These are phyloP conservation scores for Scheffersomyces titani DNA, from an alignment of 1,139 yeast species.

Conservation along the genomic window DNA sequence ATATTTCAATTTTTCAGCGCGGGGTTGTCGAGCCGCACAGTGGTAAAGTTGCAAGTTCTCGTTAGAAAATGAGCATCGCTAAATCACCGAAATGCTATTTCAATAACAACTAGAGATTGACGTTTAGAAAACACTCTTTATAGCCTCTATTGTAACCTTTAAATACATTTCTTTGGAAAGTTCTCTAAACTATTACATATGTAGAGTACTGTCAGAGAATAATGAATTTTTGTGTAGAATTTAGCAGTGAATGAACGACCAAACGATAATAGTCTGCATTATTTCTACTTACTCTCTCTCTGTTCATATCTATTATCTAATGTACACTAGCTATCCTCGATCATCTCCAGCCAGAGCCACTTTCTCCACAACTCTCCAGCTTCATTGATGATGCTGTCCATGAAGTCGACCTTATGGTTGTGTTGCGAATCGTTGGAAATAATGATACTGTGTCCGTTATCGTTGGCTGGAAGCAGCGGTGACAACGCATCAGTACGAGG, in stretches of 20 bases:
- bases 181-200: too few relatives aligned
- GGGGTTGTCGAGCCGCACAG: background rate
- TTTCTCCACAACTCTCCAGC: conserved; percentile 90
- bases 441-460: conserved; percentile 14
- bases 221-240: too few relatives aligned
- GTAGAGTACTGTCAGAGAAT: too few relatives aligned
- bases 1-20: conserved; percentile 1
- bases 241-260: too few relatives aligned
- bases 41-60: background rate
- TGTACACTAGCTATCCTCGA: conserved; percentile 39
- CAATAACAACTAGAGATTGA: too few relatives aligned
- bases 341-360: conserved; percentile 75
- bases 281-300: background rate
- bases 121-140: too few relatives aligned
- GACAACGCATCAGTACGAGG: conserved; percentile 2
- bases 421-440: conserved; percentile 37
- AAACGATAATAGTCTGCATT: too few relatives aligned
- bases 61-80: background rate
- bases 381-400: conserved; percentile 69
- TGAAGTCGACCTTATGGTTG: conserved; percentile 51
- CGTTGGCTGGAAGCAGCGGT: background rate
- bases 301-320: background rate
- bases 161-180: too few relatives aligned
- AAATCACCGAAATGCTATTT: too few relatives aligned
- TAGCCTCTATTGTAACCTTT: too few relatives aligned